These are phyloP conservation scores for Xylaria intraflava DNA, from an alignment of 495 filamentous ascomycete genomes.

Conservation along the genomic window DNA sequence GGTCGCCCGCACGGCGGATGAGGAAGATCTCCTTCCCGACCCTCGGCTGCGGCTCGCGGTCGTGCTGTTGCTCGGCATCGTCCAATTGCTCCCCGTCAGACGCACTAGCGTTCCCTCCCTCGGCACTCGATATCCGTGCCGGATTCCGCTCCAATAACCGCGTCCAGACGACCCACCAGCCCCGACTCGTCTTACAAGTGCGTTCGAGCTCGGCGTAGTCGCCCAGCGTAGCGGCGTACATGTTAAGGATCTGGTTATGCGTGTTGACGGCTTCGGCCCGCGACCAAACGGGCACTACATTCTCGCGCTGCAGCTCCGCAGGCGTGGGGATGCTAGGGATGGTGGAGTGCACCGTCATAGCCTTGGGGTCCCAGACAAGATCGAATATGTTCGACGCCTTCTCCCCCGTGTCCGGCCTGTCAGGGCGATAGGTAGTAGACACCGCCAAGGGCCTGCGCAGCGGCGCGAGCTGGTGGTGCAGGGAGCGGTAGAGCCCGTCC, in stretches of 20 bases:
- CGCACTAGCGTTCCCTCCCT: not conserved
- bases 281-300: constrained; percentile 49
- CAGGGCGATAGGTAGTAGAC: constrained; percentile 53
- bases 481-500: constrained; percentile 66
- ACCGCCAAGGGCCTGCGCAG: constrained; percentile 63
- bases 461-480: constrained; percentile 76
- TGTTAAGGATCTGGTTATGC: constrained; percentile 76
- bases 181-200: constrained; percentile 84
- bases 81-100: constrained; percentile 11
- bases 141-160: constrained; percentile 48
- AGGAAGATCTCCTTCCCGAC: constrained; percentile 68
- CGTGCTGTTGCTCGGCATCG: constrained; percentile 13
- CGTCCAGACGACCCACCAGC: constrained; percentile 98
- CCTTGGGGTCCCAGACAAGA: constrained; percentile 74
- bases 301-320: constrained; percentile 16
- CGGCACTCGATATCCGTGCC: not conserved
- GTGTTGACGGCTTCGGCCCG: constrained; percentile 86
- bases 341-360: constrained; percentile 70
- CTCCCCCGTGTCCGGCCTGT: constrained; percentile 34
- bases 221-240: constrained; percentile 56
- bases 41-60: constrained; percentile 15
- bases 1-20: constrained; percentile 69
- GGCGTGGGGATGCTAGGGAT: constrained; percentile 87
- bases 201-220: constrained; percentile 62
- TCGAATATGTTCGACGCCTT: constrained; percentile 61